Percentiles rank a stretch among this genome's conserved stretches.
Conservation (phyloP, 148 eudicot genomes). For the Rhododendron henanense region DNA sequence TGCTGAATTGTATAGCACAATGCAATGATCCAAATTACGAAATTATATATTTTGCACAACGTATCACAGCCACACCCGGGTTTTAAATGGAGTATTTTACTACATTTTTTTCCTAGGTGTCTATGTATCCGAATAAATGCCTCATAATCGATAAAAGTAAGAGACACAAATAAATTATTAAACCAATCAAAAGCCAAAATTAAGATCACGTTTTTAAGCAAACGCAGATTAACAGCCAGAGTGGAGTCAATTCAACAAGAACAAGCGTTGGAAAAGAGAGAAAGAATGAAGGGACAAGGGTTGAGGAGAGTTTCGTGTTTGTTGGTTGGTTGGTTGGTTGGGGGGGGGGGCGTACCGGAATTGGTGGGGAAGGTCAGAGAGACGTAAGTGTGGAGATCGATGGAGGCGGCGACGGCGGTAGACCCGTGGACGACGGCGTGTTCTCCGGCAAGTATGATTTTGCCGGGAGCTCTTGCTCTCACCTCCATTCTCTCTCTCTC, state of each 20-base stretch:
- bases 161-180: neutral
- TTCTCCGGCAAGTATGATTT: conserved; percentile 91
- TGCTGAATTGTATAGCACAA: neutral
- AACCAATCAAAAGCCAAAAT: neutral
- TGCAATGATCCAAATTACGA: neutral
- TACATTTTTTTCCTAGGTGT: neutral
- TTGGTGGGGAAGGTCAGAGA: conserved; percentile 47
- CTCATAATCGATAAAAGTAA: neutral
- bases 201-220: neutral
- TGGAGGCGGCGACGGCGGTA: conserved; percentile 87
- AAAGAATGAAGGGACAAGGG: neutral
- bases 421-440: conserved; percentile 94
- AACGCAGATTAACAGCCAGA: neutral
- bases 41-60: neutral
- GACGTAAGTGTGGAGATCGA: conserved; percentile 72
- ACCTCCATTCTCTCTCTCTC: conserved; percentile 50
- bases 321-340: too few species aligned
- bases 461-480: conserved; percentile 79
- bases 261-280: neutral
- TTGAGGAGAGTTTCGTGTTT: neutral
- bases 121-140: neutral
- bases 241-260: too few species aligned
- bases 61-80: neutral
- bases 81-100: too few species aligned
- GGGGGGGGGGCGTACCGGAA: conserved; percentile 32